Evolutionary conservation across 2,329 filamentous ascomycete species (phyloP).

Genomic region (Sordariomycetes sp.): DNA sequence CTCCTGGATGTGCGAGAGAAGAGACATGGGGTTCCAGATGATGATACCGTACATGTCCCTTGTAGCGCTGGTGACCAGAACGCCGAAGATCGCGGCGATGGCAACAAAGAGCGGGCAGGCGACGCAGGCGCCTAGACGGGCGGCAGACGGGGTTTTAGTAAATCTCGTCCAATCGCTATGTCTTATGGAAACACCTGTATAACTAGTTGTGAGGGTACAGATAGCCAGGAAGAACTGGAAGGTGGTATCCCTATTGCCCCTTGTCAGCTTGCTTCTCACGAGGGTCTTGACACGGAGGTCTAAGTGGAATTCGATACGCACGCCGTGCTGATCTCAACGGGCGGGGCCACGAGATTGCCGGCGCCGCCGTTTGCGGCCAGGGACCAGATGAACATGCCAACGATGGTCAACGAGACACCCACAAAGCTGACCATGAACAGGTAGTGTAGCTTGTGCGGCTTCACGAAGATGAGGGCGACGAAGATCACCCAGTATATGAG

Average conservation of each 20-base stretch:
- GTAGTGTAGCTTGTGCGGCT: background rate
- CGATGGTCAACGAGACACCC: background rate
- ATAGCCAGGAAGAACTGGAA: background rate
- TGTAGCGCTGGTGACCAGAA: background rate
- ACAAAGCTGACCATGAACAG: background rate
- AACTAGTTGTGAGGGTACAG: too few species aligned
- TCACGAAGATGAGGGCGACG: slow-evolving; percentile 4
- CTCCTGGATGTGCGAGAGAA: slow-evolving; percentile 14
- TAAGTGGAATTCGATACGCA: background rate
- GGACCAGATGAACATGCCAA: slow-evolving; percentile 4
- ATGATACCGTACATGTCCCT: slow-evolving; percentile 11
- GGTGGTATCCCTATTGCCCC: slow-evolving; percentile 6
- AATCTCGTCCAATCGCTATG: background rate
- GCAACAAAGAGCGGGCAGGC: background rate
- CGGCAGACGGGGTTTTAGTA: background rate
- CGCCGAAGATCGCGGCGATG: slow-evolving; percentile 6
- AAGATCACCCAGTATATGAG: slow-evolving; percentile 22
- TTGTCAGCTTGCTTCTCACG: slow-evolving; percentile 5
- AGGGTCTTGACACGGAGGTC: background rate
- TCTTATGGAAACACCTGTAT: too few species aligned
- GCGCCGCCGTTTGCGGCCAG: background rate
- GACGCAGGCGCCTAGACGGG: background rate
- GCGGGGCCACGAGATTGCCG: background rate
- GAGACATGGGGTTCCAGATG: slow-evolving; percentile 15
- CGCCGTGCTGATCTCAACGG: background rate